Percentiles rank a stretch among this genome's conserved stretches.
Conservation (phyloP, 2,329 filamentous ascomycete genomes). For the Sporothrix sp. region DNA sequence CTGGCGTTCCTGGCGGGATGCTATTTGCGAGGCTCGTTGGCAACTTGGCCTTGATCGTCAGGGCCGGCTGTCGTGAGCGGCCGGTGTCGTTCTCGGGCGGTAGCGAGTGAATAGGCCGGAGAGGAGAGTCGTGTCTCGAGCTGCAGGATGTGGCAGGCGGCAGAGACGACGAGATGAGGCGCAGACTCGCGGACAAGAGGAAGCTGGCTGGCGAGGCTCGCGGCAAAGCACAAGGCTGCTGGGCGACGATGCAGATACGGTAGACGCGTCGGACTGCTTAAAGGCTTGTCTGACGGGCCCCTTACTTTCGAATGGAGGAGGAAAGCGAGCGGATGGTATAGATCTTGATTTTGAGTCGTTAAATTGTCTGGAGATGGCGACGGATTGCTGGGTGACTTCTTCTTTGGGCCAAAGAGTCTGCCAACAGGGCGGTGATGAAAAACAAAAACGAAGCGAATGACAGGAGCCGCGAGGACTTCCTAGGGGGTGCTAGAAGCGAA, state of each 20-base stretch:
- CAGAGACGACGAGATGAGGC: neutral
- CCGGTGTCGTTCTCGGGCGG: neutral
- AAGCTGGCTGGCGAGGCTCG: too few species aligned
- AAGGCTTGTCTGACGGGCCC: neutral
- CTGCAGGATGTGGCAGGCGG: neutral
- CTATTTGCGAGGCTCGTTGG: constrained; percentile 1
- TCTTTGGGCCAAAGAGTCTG: neutral
- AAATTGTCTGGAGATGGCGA: constrained; percentile 9
- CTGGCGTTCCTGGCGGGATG: neutral
- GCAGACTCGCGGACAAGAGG: too few species aligned
- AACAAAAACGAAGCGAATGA: constrained; percentile 59
- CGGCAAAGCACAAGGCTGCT: too few species aligned
- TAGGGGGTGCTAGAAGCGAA: constrained; percentile 42
- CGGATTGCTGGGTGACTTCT: neutral
- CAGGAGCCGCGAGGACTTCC: constrained; percentile 68
- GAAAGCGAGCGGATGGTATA: neutral
- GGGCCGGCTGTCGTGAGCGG: too few species aligned
- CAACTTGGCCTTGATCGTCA: neutral
- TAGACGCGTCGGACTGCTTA: too few species aligned
- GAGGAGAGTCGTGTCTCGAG: neutral
- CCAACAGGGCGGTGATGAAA: constrained; percentile 19
- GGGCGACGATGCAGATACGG: constrained; percentile 8
- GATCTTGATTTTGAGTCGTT: neutral
- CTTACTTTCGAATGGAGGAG: too few species aligned
- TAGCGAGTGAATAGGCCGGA: neutral